Conservation (phyloP, 345 rosid species). For the Cardamine occulta region DNA sequence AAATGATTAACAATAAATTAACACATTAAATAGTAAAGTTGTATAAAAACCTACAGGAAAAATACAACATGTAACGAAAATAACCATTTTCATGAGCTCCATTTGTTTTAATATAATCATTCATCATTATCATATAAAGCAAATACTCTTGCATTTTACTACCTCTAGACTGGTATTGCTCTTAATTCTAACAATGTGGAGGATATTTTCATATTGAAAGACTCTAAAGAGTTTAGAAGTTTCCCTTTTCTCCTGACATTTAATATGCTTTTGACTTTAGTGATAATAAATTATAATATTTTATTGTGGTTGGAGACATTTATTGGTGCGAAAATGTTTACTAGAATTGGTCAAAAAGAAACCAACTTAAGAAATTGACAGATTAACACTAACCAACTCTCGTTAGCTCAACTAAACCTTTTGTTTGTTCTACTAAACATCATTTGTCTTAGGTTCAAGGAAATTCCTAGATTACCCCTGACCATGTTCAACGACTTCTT, state of each 20-base stretch:
- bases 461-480: slow-evolving; percentile 11
- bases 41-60: background rate
- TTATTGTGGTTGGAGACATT: slow-evolving; percentile 11
- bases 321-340: background rate
- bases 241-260: slow-evolving; percentile 18
- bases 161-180: background rate
- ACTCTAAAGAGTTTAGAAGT: slow-evolving; percentile 8
- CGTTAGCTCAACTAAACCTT: slow-evolving; percentile 37
- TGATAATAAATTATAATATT: slow-evolving; percentile 13
- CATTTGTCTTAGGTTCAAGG: background rate
- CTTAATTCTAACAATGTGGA: background rate
- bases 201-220: background rate
- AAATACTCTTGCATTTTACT: background rate
- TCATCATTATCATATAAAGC: background rate
- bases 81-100: background rate
- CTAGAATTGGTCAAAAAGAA: slow-evolving; percentile 12
- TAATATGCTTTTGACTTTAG: slow-evolving; percentile 23
- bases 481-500: slow-evolving; percentile 36
- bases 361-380: slow-evolving; percentile 27
- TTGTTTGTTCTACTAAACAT: slow-evolving; percentile 30
- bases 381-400: slow-evolving; percentile 30
- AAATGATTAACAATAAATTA: background rate
- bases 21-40: background rate
- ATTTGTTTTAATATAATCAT: background rate
- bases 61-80: background rate